phyloP scores from a whole-genome alignment of 441 rosid species.

The Jatropha multifida region DNA sequence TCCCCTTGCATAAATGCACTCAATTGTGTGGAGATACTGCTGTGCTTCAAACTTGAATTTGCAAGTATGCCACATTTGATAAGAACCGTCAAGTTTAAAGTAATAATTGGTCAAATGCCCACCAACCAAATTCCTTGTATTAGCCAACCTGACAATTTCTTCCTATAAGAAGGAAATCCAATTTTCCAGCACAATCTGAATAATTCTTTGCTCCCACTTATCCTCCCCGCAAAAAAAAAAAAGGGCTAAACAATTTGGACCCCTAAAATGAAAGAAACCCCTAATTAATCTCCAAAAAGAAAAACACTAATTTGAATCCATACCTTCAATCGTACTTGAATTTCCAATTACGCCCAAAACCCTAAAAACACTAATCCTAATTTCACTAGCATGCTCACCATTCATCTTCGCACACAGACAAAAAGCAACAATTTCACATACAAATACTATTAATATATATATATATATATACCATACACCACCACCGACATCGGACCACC shows the following conservation, averaged over 20 bases:
- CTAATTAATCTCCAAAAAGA: constrained; percentile 37
- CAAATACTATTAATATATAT: constrained; percentile 40
- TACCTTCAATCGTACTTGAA: constrained; percentile 11
- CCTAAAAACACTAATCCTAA: constrained; percentile 33
- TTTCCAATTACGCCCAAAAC: constrained; percentile 17
- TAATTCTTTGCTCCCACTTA: constrained; percentile 20
- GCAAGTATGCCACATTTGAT: constrained; percentile 8
- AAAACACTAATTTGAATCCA: constrained; percentile 36
- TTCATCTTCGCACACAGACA: constrained; percentile 45
- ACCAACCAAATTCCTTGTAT: constrained; percentile 11
- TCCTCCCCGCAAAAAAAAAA: constrained; percentile 21
- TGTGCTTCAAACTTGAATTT: constrained; percentile 9
- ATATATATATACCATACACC: constrained; percentile 28
- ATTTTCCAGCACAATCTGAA: constrained; percentile 5
- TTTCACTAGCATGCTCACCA: constrained; percentile 30
- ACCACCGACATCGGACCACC: constrained; percentile 7
- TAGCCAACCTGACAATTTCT: constrained; percentile 20
- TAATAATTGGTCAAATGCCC: neutral
- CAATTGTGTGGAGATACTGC: neutral
- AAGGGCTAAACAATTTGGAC: constrained; percentile 33
- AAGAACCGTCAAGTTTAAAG: constrained; percentile 10
- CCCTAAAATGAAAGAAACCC: constrained; percentile 21
- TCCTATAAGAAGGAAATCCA: constrained; percentile 12
- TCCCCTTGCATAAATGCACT: neutral
- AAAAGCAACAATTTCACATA: constrained; percentile 25